A percentile compares a stretch with the other conserved stretches of the same genome.
phyloP scores from a whole-genome alignment of 177 flowering plant genomes.

The Vitis hybrid region DNA sequence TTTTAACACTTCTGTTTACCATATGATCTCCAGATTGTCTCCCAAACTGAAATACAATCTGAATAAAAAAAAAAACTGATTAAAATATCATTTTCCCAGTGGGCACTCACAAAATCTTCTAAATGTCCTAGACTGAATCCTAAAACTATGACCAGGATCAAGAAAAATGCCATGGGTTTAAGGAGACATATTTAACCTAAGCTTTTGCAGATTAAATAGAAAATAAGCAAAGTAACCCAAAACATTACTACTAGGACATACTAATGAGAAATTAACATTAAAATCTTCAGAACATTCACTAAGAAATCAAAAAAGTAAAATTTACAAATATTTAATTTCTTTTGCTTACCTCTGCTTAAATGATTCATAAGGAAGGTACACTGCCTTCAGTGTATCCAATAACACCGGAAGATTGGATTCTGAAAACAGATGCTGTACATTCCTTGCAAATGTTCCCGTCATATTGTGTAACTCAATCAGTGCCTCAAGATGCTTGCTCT shows the following conservation, averaged over 20 bases:
- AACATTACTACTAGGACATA: background rate
- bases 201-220: background rate
- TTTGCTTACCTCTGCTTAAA: conserved; percentile 75
- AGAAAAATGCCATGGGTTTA: no score
- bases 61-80: no score
- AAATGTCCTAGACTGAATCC: no score
- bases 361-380: conserved; percentile 77
- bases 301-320: background rate
- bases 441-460: conserved; percentile 86
- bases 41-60: no score
- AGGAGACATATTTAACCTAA: background rate
- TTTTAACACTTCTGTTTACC: no score
- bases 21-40: no score
- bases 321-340: no score
- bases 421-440: conserved; percentile 90
- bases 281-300: background rate
- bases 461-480: conserved; percentile 87
- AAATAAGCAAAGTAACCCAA: background rate
- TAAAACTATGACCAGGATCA: no score
- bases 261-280: background rate
- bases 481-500: conserved; percentile 89
- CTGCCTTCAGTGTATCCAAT: conserved; percentile 70
- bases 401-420: conserved; percentile 70
- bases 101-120: no score
- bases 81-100: no score